Base-by-base conservation (phyloP, 2,329 filamentous ascomycete genomes). In the Cytospora mali region DNA sequence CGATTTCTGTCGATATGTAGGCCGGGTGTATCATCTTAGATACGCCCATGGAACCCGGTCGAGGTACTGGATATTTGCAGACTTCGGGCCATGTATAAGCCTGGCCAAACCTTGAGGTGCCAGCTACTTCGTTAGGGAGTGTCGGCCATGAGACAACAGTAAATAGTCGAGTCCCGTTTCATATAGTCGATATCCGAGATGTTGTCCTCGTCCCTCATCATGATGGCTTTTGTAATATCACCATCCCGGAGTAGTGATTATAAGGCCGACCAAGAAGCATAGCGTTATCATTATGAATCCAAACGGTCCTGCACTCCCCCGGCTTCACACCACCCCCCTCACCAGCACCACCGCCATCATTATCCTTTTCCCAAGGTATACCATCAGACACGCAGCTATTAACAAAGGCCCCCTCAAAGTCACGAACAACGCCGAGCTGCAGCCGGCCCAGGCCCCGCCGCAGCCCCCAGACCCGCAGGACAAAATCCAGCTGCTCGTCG, bases 401-500 rank as follows among this genome's bases (percentile, higher is more conserved):
- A 14, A 56, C 39, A 18, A 56, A 31, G 0, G 31, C 21, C 7
- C 55, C 55, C 27, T 57, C 55, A 33, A 57, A 31, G 39, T 57
- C 39, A 7, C 55, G 25, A 5, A 58, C 13, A 16, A 52, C 48
- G 7, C 56, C 56, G 10, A 58, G 48, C 29, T 42, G 56, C 23
- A 52, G 29, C 48, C 25, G n/a, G 3, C 35, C 35, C n/a, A 35
- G 18, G 5, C 46, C 28, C 6, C 28, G 46, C 29, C 25, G 18
- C 13, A 1, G 56, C 4, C 56, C 56, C 56, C 56, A 58, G 4
- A 39, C 14, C 7, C 56, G 29, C 28, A 52, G 48, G 35, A 59
- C 56, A 27, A 52, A n/a, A n/a, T 39, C 56, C n/a, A 59, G 56
- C 56, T 59, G 56, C 23, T 59, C 56, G 29, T 59, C 48, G 48